Evolutionary conservation across 805 yeast species (phyloP), one percentile per base, ranked within the genome.

Genomic region (Saccharomycopsis javanensis): DNA sequence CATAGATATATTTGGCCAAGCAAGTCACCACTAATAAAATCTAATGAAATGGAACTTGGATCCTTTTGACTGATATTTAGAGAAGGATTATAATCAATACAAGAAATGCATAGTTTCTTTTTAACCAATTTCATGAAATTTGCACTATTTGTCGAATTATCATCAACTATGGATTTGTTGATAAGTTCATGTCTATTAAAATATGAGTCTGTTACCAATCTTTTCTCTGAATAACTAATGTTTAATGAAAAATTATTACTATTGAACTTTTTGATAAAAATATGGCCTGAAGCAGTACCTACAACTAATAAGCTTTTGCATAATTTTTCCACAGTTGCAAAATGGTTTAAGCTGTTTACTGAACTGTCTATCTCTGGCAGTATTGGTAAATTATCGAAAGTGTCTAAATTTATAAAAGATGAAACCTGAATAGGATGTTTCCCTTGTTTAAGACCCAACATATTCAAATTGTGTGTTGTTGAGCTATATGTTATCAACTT

Each of bases 21-120:
- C 30, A 58, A 51, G 34, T 60, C 61, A 16, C 62, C 62, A 2
- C 60, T 18, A 13, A 60, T 25, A 4, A 60, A 16, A 42, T 60
- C 62, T 13, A 60, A 33, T 11, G 51, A 48, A 8, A 23, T 23
- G 13, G 46, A 48, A 27, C 25, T 35, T 16, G 45, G 35, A 31
- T 33, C 31, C 18, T 20, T 27, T 5, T 25, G 18, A 50, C 23
- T 57, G 10, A 46, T 8, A 18, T 51, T 33, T 7, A 55, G 51
- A 4, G 23, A n/a, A 20, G 54, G 57, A 13, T 55, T 51, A 10
- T 42, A 28, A 18, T 16, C 46, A 13, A 56, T 38, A 34, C 27
- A 38, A 53, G 52, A 53, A 20, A 58, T 52, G 13, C 55, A 45
- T 28, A 56, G 27, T 28, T 54, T 50, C 25, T 50, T 54, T n/a